Evolutionary conservation across 2,329 filamentous ascomycete genomes (phyloP), one percentile per base, ranked within the genome.

Genomic region (Curvularia sp.): DNA sequence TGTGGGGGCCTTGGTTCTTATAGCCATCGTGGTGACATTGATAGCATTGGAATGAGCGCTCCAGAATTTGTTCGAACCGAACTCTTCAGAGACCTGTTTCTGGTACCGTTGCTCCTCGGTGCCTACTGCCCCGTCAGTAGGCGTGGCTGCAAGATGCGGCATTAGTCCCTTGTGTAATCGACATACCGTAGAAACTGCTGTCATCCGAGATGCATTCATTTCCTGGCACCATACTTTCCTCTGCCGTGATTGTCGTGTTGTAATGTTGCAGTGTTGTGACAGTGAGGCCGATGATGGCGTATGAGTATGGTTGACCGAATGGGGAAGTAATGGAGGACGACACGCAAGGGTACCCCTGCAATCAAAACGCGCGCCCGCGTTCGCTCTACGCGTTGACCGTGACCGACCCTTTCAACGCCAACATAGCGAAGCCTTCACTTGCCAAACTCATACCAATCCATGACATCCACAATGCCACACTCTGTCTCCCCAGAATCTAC

Each of bases 161-260:
- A 38, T 28, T 12, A 30, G 19, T 21, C 23, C 8, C 23, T 36
- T 2, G 12, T 50, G 38, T 18, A 32, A 23, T 48, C 25, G 30
- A 61, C 70, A 57, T 73, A 81, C 80, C 80, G 56, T 78, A 78
- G 66, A 81, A 80, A 65, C 75, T 78, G 25, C 79, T 80, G 19
- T 81, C 80, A 57, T 81, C 79, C 5, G 71, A 76, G 32, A 79
- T 70, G 64, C 72, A 77, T 28, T 72, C 77, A 25, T 74, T 64
- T 3, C 66, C 73, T 28, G 58, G 55, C n/a, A 75, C 71, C 53
- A 68, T 55, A 1, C 71, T 67, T 54, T 68, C 70, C 57, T 64
- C 64, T 52, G 42, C 64, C 70, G 72, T 74, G 32, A 34, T 62
- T 38, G 25, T 23, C 18, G 18, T 13, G 34, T 46, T 63, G 34